Evolutionary conservation across 345 rosid genomes (phyloP).

Genomic region (Fremontodendron californicum): DNA sequence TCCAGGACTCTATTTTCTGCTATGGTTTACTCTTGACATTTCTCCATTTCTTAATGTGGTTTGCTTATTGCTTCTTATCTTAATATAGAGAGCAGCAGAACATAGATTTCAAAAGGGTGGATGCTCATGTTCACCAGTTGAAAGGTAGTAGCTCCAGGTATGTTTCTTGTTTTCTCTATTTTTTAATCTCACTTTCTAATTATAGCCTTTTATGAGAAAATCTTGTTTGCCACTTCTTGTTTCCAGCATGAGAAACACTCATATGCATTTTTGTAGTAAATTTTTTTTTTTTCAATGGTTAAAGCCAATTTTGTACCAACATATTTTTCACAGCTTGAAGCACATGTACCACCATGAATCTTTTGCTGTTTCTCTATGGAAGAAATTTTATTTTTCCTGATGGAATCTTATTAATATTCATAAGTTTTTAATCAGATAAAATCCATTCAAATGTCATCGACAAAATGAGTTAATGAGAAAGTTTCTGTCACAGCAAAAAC

Average conservation of each 20-base stretch:
- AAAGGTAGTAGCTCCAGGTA: constrained; percentile 25
- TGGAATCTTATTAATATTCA: neutral
- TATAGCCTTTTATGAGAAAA: neutral
- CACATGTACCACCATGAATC: no score
- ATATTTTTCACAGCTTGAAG: no score
- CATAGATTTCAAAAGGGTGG: constrained; percentile 18
- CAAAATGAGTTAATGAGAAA: neutral
- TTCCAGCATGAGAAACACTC: neutral
- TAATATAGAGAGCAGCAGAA: constrained; percentile 4
- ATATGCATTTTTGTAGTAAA: neutral
- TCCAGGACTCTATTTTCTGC: neutral
- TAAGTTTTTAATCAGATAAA: no score
- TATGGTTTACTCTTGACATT: neutral
- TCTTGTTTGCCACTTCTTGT: neutral
- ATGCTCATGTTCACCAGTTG: constrained; percentile 25
- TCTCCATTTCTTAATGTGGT: neutral
- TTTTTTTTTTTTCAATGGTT: neutral
- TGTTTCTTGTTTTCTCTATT: neutral
- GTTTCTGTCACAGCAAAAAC: neutral
- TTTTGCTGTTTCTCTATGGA: no score
- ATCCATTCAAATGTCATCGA: no score
- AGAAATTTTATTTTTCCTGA: neutral
- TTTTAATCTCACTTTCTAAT: neutral
- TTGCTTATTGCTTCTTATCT: neutral
- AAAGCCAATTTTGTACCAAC: neutral